phyloP scores from a whole-genome alignment of 345 rosid genomes.

The Atalantia buxifolia region DNA sequence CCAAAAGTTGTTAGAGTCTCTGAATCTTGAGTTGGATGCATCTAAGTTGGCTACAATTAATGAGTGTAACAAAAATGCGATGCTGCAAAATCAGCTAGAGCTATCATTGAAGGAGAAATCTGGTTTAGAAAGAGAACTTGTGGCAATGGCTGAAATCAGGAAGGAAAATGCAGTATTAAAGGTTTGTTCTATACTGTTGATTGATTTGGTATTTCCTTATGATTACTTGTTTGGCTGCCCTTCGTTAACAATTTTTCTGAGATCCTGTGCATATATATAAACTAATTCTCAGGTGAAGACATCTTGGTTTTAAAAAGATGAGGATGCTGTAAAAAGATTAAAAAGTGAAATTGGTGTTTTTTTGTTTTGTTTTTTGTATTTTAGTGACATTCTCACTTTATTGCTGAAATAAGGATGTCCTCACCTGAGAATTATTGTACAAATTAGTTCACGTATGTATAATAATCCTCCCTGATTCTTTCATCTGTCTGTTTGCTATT shows the following conservation, averaged over 20 bases:
- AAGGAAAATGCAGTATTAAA: constrained; percentile 64
- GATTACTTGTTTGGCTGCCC: not conserved
- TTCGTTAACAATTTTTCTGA: not conserved
- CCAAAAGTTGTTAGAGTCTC: constrained; percentile 63
- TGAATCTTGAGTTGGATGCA: constrained; percentile 89
- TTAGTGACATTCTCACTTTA: too few relatives aligned
- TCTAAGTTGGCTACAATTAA: constrained; percentile 81
- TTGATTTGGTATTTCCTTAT: not conserved
- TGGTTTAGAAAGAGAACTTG: constrained; percentile 68
- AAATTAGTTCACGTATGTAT: too few relatives aligned
- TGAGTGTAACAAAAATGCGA: constrained; percentile 85
- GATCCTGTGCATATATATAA: too few relatives aligned
- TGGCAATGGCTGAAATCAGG: constrained; percentile 58
- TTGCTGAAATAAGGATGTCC: too few relatives aligned
- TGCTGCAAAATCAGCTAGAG: constrained; percentile 79
- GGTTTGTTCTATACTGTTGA: constrained; percentile 42
- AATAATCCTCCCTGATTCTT: not conserved
- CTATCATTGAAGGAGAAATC: constrained; percentile 68
- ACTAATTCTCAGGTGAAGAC: too few relatives aligned
- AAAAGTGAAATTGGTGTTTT: too few relatives aligned
- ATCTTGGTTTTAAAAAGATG: too few relatives aligned
- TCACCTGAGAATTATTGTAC: too few relatives aligned
- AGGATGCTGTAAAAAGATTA: too few relatives aligned
- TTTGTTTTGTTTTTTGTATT: too few relatives aligned
- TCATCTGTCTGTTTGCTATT: not conserved